Percentiles rank a stretch among this genome's conserved stretches.
These are phyloP conservation scores for Mesembryanthemum crystallinum DNA, from an alignment of 148 eudicot species.

Conservation along the genomic window DNA sequence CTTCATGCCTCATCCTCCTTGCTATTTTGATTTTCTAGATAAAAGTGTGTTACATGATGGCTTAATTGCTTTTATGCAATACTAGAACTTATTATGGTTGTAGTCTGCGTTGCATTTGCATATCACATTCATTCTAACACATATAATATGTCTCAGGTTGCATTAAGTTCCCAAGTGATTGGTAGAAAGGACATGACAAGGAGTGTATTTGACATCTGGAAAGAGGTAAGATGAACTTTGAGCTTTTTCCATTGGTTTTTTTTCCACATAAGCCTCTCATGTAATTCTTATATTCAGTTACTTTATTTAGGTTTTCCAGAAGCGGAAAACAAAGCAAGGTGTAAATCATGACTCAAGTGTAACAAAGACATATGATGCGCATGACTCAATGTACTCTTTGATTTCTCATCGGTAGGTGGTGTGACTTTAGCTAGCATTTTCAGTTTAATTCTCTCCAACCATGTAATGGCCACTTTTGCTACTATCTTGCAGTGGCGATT, in stretches of 20 bases:
- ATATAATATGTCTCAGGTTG: conserved; percentile 19
- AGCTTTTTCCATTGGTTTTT: neutral
- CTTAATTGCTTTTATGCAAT: neutral
- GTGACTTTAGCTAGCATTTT: conserved; percentile 12
- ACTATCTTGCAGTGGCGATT: conserved; percentile 63
- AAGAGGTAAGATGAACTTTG: conserved; percentile 53
- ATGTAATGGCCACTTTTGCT: conserved; percentile 8
- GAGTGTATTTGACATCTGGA: conserved; percentile 91
- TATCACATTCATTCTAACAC: conserved; percentile 7
- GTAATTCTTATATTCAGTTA: neutral
- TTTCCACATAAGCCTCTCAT: neutral
- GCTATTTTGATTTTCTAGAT: too few species aligned
- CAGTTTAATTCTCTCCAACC: neutral
- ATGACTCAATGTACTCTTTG: conserved; percentile 60
- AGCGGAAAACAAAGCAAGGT: conserved; percentile 56
- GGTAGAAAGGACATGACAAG: conserved; percentile 86
- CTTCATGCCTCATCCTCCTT: too few species aligned
- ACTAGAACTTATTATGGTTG: neutral
- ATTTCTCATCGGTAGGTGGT: conserved; percentile 70
- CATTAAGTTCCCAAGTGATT: conserved; percentile 71
- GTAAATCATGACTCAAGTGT: conserved; percentile 33
- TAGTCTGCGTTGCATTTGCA: conserved; percentile 3
- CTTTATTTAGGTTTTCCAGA: conserved; percentile 68
- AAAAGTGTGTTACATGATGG: neutral
- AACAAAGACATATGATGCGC: conserved; percentile 39